These are phyloP conservation scores for Yamadazyma atmosphaerica DNA, from an alignment of 1,139 yeast species.

Conservation along the genomic window DNA sequence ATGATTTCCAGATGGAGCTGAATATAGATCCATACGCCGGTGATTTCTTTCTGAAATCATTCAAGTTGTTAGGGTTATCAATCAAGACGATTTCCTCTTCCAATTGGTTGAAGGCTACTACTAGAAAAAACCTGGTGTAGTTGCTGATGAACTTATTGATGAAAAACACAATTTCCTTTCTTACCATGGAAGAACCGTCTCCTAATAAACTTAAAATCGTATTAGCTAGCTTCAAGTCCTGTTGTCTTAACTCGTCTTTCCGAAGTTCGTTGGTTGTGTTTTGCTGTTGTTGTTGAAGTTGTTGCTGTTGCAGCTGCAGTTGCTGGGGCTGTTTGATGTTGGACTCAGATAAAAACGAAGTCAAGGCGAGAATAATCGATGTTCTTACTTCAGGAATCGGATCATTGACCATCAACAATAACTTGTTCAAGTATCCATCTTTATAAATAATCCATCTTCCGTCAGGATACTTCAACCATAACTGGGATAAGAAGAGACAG, in stretches of 20 bases:
- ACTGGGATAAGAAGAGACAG: constrained; percentile 70
- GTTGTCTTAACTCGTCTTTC: constrained; percentile 52
- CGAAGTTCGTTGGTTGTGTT: constrained; percentile 23
- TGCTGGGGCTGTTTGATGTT: constrained; percentile 22
- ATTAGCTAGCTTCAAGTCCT: constrained; percentile 53
- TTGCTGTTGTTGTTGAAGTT: constrained; percentile 23
- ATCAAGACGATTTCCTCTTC: constrained; percentile 76
- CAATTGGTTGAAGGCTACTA: constrained; percentile 83
- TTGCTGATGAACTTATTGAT: constrained; percentile 72
- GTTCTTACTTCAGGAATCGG: constrained; percentile 96
- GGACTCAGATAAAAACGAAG: constrained; percentile 61
- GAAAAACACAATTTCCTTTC: constrained; percentile 81
- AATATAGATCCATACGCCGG: constrained; percentile 89
- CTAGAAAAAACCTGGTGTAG: constrained; percentile 73
- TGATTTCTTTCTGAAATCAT: constrained; percentile 58
- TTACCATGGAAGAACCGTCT: constrained; percentile 87
- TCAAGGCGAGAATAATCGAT: constrained; percentile 73
- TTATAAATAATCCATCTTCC: constrained; percentile 73
- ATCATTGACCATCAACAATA: constrained; percentile 66
- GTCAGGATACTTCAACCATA: constrained; percentile 73
- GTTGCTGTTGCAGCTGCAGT: constrained; percentile 19
- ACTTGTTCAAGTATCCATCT: constrained; percentile 59
- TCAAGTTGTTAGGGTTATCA: constrained; percentile 59
- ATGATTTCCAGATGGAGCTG: constrained; percentile 83
- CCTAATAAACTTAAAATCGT: constrained; percentile 53